phyloP scores from a whole-genome alignment of 2,329 filamentous ascomycete genomes.

The Aaosphaeria pasadenensis region DNA sequence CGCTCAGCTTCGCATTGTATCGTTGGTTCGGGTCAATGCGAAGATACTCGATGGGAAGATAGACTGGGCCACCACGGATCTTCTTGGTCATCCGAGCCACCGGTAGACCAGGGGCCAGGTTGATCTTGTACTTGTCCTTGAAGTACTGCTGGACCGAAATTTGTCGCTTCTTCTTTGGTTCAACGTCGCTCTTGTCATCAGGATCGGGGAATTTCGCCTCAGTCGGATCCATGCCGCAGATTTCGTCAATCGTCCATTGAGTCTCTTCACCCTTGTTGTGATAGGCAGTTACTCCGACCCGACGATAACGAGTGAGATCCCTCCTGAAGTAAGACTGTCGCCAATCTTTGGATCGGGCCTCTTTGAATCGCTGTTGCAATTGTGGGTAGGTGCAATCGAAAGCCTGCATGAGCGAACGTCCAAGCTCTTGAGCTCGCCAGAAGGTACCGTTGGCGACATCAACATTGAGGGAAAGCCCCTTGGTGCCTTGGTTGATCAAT shows the following conservation, averaged over 20 bases:
- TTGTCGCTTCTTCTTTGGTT: slow-evolving; percentile 52
- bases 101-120: slow-evolving; percentile 50
- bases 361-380: slow-evolving; percentile 22
- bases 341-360: slow-evolving; percentile 22
- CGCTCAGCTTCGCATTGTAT: slow-evolving; percentile 57
- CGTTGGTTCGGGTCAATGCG: slow-evolving; percentile 54
- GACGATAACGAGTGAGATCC: slow-evolving; percentile 42
- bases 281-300: slow-evolving; percentile 38
- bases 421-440: slow-evolving; percentile 54
- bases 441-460: slow-evolving; percentile 92
- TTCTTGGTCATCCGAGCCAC: slow-evolving; percentile 59
- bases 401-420: slow-evolving; percentile 31
- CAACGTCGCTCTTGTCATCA: slow-evolving; percentile 43
- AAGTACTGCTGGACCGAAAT: slow-evolving; percentile 59
- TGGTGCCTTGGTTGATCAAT: slow-evolving; percentile 49
- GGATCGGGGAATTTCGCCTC: slow-evolving; percentile 53
- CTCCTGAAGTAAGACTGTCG: slow-evolving; percentile 21
- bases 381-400: slow-evolving; percentile 26
- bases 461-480: slow-evolving; percentile 76
- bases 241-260: slow-evolving; percentile 51
- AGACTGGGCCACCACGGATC: slow-evolving; percentile 37
- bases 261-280: slow-evolving; percentile 37
- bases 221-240: slow-evolving; percentile 44
- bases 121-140: slow-evolving; percentile 49
- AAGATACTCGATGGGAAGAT: slow-evolving; percentile 57